Evolutionary conservation across 176 grass and related monocot genomes (phyloP).

Genomic region (Avena eriantha): DNA sequence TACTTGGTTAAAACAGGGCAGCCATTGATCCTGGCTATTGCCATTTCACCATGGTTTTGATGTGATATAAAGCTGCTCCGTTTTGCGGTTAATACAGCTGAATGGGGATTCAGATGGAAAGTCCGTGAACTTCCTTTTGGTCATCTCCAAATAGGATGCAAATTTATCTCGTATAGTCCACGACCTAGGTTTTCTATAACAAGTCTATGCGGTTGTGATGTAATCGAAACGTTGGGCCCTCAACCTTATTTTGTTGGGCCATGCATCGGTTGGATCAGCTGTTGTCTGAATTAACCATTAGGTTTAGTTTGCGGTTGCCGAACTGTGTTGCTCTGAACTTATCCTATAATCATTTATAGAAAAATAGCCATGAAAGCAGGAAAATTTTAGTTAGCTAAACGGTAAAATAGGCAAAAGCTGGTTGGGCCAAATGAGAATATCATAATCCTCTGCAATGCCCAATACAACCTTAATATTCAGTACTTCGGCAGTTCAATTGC

Average conservation of each 20-base stretch:
- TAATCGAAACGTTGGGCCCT: neutral
- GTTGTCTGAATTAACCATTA: neutral
- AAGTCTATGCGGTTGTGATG: neutral
- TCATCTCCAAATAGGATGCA: neutral
- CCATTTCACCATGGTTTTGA: neutral
- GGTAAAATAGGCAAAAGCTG: neutral
- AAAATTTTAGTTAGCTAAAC: neutral
- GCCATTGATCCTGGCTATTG: neutral
- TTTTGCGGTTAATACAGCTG: neutral
- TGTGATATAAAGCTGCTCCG: neutral
- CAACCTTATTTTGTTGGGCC: neutral
- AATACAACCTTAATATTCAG: neutral
- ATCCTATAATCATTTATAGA: neutral
- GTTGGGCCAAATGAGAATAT: neutral
- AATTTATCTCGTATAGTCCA: neutral
- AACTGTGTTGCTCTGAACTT: neutral
- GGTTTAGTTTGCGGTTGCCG: neutral
- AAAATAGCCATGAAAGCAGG: neutral
- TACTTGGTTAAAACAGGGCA: neutral
- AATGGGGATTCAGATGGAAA: neutral
- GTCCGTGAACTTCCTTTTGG: neutral
- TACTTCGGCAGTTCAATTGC: neutral
- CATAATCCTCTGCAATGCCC: neutral
- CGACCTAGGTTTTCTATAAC: neutral
- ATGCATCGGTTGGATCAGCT: conserved; percentile 12